Evolutionary conservation across 2,329 filamentous ascomycete genomes (phyloP).

Genomic region (Fonsecaea erecta): DNA sequence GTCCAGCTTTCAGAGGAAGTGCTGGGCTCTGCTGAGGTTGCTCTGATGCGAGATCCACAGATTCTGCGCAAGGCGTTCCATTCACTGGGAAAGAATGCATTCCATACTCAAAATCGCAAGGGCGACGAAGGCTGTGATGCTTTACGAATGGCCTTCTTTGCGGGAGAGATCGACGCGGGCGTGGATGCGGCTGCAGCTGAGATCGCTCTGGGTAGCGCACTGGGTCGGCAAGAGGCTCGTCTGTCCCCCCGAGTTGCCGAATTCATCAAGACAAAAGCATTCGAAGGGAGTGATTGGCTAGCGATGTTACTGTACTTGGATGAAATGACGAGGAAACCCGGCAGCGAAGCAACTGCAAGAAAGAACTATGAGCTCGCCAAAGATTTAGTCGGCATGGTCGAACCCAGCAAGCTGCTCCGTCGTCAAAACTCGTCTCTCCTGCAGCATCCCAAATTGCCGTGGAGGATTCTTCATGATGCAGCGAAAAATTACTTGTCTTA

Average conservation of each 20-base stretch:
- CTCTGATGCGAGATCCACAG: slow-evolving; percentile 19
- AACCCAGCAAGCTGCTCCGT: slow-evolving; percentile 13
- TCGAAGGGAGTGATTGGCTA: slow-evolving; percentile 21
- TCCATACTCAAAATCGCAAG: slow-evolving; percentile 20
- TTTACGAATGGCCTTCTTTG: slow-evolving; percentile 19
- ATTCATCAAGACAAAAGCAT: slow-evolving; percentile 16
- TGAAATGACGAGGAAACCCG: slow-evolving; percentile 9
- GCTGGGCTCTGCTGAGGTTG: slow-evolving; percentile 8
- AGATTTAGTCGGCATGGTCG: slow-evolving; percentile 23
- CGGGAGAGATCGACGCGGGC: slow-evolving; percentile 25
- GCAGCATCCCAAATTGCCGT: slow-evolving; percentile 17
- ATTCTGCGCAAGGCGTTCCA: slow-evolving; percentile 24
- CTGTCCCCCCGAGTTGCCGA: slow-evolving; percentile 6
- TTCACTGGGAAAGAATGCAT: slow-evolving; percentile 19
- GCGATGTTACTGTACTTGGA: slow-evolving; percentile 26
- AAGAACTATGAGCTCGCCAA: slow-evolving; percentile 24
- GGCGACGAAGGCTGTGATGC: slow-evolving; percentile 19
- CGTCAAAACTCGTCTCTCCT: slow-evolving; percentile 7
- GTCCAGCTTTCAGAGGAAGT: slow-evolving; percentile 14
- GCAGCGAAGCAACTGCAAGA: slow-evolving; percentile 13
- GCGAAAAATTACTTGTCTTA: slow-evolving; percentile 25
- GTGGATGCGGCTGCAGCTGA: slow-evolving; percentile 26
- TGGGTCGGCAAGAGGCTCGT: neutral
- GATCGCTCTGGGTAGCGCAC: neutral
- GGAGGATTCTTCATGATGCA: slow-evolving; percentile 22